Percentiles rank a stretch among this genome's conserved stretches.
Conservation (phyloP, 805 yeast species). For the Starmerella apicola region DNA sequence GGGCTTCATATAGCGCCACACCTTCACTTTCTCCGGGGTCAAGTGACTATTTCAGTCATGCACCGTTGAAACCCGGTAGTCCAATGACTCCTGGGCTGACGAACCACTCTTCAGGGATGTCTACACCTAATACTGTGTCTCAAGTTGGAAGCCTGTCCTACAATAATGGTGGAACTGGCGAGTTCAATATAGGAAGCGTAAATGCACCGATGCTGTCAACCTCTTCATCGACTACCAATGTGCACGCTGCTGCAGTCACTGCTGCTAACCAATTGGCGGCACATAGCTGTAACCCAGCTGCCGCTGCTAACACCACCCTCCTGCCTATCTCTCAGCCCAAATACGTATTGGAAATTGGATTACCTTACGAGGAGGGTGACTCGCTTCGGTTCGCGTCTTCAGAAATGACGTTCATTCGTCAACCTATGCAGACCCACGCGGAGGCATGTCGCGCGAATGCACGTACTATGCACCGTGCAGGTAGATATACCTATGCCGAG, state of each 20-base stretch:
- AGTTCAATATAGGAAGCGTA: no score
- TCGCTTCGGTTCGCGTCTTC: slow-evolving; percentile 17
- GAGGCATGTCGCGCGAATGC: slow-evolving; percentile 51
- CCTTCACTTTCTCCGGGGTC: no score
- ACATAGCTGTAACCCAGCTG: neutral
- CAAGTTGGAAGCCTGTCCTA: no score
- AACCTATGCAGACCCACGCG: slow-evolving; percentile 38
- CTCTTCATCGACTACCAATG: neutral
- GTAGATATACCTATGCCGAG: slow-evolving; percentile 11
- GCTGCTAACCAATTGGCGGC: neutral
- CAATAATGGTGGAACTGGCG: no score
- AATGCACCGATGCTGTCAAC: neutral
- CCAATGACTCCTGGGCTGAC: no score
- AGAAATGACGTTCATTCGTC: slow-evolving; percentile 23
- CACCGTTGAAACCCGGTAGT: no score
- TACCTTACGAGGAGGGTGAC: slow-evolving; percentile 29
- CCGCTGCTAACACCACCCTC: slow-evolving; percentile 17
- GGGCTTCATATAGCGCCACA: no score
- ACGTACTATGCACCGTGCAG: slow-evolving; percentile 28
- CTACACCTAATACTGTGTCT: no score
- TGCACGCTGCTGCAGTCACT: neutral
- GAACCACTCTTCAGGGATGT: no score
- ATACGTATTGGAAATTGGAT: slow-evolving; percentile 32
- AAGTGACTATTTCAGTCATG: no score
- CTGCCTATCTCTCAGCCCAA: slow-evolving; percentile 1